Percentiles rank a stretch among this genome's conserved stretches.
These are phyloP conservation scores for Globisporangium canariense DNA, from an alignment of 352 stramenopile species.

Conservation along the genomic window DNA sequence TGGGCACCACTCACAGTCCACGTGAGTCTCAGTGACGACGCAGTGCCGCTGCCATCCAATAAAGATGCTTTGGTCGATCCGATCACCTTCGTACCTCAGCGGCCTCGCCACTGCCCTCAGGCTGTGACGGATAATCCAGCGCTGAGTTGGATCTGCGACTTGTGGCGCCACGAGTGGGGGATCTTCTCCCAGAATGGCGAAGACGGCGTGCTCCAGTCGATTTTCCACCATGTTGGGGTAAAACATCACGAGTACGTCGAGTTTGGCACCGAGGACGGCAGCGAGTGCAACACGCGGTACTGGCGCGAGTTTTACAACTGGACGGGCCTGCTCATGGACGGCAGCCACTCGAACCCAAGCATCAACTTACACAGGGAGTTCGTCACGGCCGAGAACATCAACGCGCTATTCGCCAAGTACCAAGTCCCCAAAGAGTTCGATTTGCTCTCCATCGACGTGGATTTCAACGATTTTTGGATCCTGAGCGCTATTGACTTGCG, in stretches of 20 bases:
- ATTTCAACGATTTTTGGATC: constrained; percentile 81
- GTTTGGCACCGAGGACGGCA: constrained; percentile 54
- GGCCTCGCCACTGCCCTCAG: constrained; percentile 21
- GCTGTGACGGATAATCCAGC: background rate
- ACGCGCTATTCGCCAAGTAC: constrained; percentile 46
- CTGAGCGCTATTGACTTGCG: constrained; percentile 44
- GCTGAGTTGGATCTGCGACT: constrained; percentile 46
- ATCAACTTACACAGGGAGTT: constrained; percentile 61
- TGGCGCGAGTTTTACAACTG: constrained; percentile 44
- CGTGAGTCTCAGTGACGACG: background rate
- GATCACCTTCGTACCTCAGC: constrained; percentile 21
- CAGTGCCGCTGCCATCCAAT: constrained; percentile 9
- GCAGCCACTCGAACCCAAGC: constrained; percentile 28
- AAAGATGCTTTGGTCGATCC: constrained; percentile 19
- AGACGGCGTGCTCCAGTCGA: constrained; percentile 53
- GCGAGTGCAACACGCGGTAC: constrained; percentile 63
- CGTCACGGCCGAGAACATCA: constrained; percentile 64
- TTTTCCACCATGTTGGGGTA: constrained; percentile 52
- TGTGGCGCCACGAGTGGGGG: constrained; percentile 67
- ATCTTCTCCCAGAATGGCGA: constrained; percentile 69
- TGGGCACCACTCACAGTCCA: constrained; percentile 21
- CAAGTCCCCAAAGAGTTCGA: constrained; percentile 46
- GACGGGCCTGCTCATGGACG: constrained; percentile 64
- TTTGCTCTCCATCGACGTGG: constrained; percentile 65
- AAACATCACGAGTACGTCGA: constrained; percentile 48